Percentiles rank a stretch among this genome's conserved stretches.
Evolutionary conservation across 2,329 filamentous ascomycete genomes (phyloP).

Genomic region (Lasiodiplodia sp.): DNA sequence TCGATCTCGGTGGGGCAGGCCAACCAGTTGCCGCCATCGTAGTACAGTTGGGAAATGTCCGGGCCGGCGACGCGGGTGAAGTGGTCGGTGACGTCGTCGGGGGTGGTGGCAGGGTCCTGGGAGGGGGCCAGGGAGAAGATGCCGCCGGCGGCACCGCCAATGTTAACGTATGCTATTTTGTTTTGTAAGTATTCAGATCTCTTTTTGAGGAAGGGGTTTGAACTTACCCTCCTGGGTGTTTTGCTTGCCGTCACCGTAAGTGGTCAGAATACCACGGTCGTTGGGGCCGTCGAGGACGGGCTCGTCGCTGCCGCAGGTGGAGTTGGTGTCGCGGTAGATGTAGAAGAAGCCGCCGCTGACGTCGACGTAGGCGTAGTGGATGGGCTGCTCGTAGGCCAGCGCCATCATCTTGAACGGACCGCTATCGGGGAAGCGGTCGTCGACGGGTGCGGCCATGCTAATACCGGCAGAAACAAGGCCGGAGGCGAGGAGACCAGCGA

Average conservation of each 20-base stretch:
- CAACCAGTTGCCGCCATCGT: constrained; percentile 13
- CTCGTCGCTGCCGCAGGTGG: neutral
- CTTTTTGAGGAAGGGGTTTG: neutral
- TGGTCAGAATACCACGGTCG: neutral
- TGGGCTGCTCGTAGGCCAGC: constrained; percentile 1
- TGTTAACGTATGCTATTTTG: neutral
- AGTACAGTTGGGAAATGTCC: constrained; percentile 17
- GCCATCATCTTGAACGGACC: constrained; percentile 10
- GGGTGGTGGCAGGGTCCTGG: neutral
- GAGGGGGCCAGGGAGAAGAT: neutral
- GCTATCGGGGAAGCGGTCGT: constrained; percentile 14
- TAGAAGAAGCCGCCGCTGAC: constrained; percentile 13
- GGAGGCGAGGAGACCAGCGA: constrained; percentile 1
- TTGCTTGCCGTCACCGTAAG: constrained; percentile 7
- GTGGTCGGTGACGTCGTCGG: neutral
- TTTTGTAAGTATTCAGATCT: neutral
- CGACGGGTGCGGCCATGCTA: neutral
- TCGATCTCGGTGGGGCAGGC: neutral
- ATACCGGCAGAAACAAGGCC: neutral
- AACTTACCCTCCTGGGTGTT: constrained; percentile 9
- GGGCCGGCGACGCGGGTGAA: constrained; percentile 10
- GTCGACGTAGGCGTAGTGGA: constrained; percentile 6
- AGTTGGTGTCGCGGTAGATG: constrained; percentile 15
- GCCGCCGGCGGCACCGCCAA: constrained; percentile 8
- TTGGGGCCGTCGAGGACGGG: constrained; percentile 11